Evolutionary conservation across 371 early-diverging fungal genomes (phyloP), one percentile per base, ranked within the genome.

Genomic region (Smittium culicis): DNA sequence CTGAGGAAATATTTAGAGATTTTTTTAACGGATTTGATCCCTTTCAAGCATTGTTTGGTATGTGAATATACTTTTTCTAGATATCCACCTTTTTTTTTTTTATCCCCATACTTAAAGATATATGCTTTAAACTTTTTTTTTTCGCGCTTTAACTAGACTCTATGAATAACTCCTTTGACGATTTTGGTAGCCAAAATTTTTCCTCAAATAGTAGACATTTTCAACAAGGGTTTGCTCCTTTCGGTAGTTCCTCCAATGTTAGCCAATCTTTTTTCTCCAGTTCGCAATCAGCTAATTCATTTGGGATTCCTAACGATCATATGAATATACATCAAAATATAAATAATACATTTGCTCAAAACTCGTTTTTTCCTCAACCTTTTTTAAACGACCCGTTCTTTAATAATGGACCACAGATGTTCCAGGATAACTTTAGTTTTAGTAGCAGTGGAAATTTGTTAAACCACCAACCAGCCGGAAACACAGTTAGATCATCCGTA

Each of bases 21-120:
- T 76, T 76, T 66, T 76, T 76, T 66, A 75, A 75, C 61, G 75
- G 75, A 34, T 68, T 58, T 1, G 75, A 74, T 67, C 75, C 75
- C 54, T 75, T 76, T 30, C 64, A 71, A 28, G 67, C 72, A 30
- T 67, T 77, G 71, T 77, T 77, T 54, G 30, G 55, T 56, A 71
- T 70, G 69, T 65, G 35, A 17, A 55, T 65, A 34, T 73, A 70
- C 69, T 68, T 65, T 24, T 55, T 55, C 55, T 24, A 27, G 55
- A 27, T 24, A 55, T 55, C 55, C 24, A 27, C n/a, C 24, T 55
- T 55, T 55, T 55, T 27, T 55, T n/a, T n/a, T n/a, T n/a, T n/a
- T n/a, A n/a, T n/a, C n/a, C n/a, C n/a, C n/a, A n/a, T n/a, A n/a
- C n/a, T n/a, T n/a, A n/a, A n/a, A n/a, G n/a, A n/a, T n/a, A n/a